phyloP scores from a whole-genome alignment of 73 alveolate species.

The Tetrahymena thermophila region DNA sequence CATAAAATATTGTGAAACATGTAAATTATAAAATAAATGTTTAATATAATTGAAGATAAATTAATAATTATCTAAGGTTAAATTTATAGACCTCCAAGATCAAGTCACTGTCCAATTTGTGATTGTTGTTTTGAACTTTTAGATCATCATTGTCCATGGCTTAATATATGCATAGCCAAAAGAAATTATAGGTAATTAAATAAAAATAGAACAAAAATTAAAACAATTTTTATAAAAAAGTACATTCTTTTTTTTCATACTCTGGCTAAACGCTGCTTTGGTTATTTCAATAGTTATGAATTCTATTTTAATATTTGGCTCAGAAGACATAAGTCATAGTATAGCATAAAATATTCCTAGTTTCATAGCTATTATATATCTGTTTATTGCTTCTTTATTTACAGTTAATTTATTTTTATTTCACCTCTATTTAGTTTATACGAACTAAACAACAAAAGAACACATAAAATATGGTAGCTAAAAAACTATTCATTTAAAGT shows the following conservation, averaged over 20 bases:
- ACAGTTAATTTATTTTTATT: constrained; percentile 1
- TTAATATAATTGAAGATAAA: background rate
- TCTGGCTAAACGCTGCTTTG: background rate
- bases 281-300: background rate
- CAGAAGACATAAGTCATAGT: background rate
- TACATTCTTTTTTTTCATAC: background rate
- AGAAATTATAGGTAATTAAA: constrained; percentile 11
- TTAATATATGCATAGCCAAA: constrained; percentile 30
- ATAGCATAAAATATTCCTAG: background rate
- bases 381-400: background rate
- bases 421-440: constrained; percentile 1
- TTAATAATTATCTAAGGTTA: background rate
- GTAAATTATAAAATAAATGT: background rate
- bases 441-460: constrained; percentile 10
- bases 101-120: constrained; percentile 33
- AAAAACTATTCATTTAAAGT: background rate
- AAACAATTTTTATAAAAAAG: background rate
- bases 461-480: background rate
- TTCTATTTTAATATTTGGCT: background rate
- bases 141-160: constrained; percentile 47
- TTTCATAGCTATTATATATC: background rate
- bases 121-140: constrained; percentile 22
- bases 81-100: constrained; percentile 24
- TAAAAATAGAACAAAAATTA: background rate
- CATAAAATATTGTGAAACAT: background rate